Conservation (phyloP, 2,329 filamentous ascomycete species). For the Leptographium flavum region DNA sequence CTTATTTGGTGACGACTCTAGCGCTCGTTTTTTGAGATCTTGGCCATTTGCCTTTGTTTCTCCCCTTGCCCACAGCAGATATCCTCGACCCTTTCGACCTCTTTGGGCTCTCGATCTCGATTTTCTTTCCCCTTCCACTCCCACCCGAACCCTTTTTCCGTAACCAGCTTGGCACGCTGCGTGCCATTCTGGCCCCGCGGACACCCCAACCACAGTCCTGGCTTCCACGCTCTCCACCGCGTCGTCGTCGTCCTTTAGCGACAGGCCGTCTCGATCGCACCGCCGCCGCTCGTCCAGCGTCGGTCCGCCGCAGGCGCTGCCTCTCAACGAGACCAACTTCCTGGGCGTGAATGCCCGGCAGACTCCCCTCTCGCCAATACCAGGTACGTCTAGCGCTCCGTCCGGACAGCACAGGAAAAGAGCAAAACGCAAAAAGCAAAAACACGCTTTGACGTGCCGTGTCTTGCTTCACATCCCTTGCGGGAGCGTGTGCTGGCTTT, state of each 20-base stretch:
- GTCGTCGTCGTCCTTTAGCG: conserved; percentile 41
- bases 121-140: background rate
- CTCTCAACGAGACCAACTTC: conserved; percentile 20
- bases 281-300: conserved; percentile 21
- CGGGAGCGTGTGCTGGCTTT: too few species aligned
- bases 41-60: conserved; percentile 7
- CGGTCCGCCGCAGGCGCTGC: conserved; percentile 15
- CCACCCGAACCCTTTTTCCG: background rate
- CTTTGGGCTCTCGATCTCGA: background rate
- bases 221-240: conserved; percentile 31
- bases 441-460: background rate
- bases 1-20: conserved; percentile 8
- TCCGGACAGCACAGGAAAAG: too few species aligned
- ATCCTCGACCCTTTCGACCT: background rate
- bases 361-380: conserved; percentile 35
- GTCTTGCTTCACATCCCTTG: background rate
- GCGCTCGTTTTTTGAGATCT: conserved; percentile 7
- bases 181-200: conserved; percentile 15
- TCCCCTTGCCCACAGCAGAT: background rate
- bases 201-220: conserved; percentile 26
- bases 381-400: conserved; percentile 29
- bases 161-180: conserved; percentile 11
- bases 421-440: too few species aligned
- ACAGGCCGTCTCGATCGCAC: conserved; percentile 31
- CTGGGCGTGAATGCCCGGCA: conserved; percentile 25